Base-by-base conservation (phyloP, 768 basidiomycete genomes). In the Infundibulicybe gibba region DNA sequence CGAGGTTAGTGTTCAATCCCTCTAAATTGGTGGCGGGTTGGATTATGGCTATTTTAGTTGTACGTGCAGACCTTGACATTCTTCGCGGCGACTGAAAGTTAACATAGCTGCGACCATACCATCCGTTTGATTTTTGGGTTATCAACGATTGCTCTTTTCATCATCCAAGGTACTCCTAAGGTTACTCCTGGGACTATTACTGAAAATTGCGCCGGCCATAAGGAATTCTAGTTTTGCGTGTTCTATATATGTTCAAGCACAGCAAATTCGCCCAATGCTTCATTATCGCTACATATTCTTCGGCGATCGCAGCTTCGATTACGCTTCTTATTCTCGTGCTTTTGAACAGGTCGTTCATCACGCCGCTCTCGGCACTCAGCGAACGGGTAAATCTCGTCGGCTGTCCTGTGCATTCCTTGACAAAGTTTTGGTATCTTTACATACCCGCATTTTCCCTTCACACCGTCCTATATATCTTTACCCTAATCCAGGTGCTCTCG, bases 181-280 rank as follows among this genome's bases (percentile, higher is more conserved):
- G n/a, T n/a, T 6, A 32, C n/a, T 35, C n/a, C 3, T 2, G 12
- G 30, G 15, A 25, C 15, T 20, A 3, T 47, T 38, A 10, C 11
- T 30, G 8, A 20, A 38, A 8, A 25, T 19, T 6, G 16, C 3
- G 10, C 15, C 13, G 17, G 20, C 45, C n/a, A n/a, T n/a, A 53
- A 42, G 51, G 51, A 1, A 53, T 53, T 5, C 51, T 53, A 11
- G 51, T 53, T 11, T 17, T 49, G 16, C 51, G 48, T 16, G 51
- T 53, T 12, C 46, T 49, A 32, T 53, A 53, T 13, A 46, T 53
- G 51, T 53, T 53, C 30, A 43, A 45, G n/a, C 51, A 53, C 21
- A 53, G 39, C n/a, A 16, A 39, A 2, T 31, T 43, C 14, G 52
- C 48, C 5, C 44, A 42, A 9, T 12, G 17, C 19, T 49, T 53